A percentile compares a stretch with the other conserved stretches of the same genome.
Conservation (phyloP, 257 asterid genomes). For the Paraleonurus japonicus region DNA sequence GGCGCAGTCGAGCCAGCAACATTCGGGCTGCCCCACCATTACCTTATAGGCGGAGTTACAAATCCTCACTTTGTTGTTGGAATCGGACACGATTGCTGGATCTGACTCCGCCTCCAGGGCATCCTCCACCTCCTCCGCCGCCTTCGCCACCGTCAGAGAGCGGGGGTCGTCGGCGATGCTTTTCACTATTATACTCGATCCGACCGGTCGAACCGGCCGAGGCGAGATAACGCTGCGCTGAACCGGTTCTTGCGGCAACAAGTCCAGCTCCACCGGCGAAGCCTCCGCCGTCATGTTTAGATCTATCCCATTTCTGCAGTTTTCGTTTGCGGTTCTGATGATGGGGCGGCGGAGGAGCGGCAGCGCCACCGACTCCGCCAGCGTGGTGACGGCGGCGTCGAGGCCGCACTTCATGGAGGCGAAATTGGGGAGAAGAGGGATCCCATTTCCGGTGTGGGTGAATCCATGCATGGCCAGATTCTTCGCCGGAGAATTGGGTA, state of each 20-base stretch:
- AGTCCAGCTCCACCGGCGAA: constrained; percentile 47
- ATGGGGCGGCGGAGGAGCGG: constrained; percentile 26
- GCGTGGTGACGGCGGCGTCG: constrained; percentile 45
- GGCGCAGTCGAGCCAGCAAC: constrained; percentile 76
- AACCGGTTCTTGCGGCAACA: constrained; percentile 41
- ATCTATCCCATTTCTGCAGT: constrained; percentile 44
- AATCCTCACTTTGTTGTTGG: constrained; percentile 63
- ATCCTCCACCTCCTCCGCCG: constrained; percentile 62
- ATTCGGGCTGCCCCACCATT: constrained; percentile 93
- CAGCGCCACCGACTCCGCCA: constrained; percentile 41
- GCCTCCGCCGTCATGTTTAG: constrained; percentile 45
- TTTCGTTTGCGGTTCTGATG: too few species aligned
- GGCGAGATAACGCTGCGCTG: constrained; percentile 51
- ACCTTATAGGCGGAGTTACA: constrained; percentile 79
- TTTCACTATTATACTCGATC: constrained; percentile 50
- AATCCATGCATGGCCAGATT: constrained; percentile 45
- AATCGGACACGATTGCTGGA: constrained; percentile 72
- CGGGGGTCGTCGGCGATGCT: constrained; percentile 27
- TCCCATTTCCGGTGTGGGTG: constrained; percentile 26
- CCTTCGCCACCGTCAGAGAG: background rate
- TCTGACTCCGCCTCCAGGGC: constrained; percentile 57
- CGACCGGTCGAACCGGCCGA: constrained; percentile 66
- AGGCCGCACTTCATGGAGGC: background rate
- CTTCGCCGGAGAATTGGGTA: constrained; percentile 23
- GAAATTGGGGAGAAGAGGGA: constrained; percentile 31